Conservation (phyloP, 2,329 filamentous ascomycete genomes). For the Fonsecaea monophora region DNA sequence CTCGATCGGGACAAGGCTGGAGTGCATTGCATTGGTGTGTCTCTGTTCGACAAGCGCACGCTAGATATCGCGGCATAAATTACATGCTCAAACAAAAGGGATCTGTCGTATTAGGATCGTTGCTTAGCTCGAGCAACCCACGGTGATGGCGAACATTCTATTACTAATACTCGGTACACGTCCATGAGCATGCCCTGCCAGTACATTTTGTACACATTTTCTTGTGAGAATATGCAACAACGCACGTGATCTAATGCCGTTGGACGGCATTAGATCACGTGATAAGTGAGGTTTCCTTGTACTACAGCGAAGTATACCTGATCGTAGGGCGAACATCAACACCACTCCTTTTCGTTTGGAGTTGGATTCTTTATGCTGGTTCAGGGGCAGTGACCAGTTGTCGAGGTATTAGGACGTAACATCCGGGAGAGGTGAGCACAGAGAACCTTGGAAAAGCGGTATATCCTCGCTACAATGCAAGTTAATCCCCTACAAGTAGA, state of each 20-base stretch:
- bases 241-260: no score
- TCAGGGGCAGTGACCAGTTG: not conserved
- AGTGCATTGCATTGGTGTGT: conserved; percentile 22
- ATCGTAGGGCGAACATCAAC: not conserved
- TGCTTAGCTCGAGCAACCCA: not conserved
- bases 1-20: conserved; percentile 8
- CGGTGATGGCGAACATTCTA: not conserved
- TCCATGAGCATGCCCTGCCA: not conserved
- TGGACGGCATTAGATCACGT: no score
- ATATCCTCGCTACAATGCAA: not conserved
- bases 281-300: not conserved
- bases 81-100: conserved; percentile 2
- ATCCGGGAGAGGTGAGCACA: not conserved
- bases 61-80: not conserved
- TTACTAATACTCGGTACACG: not conserved
- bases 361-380: not conserved
- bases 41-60: not conserved
- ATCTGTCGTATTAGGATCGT: conserved; percentile 9
- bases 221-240: no score
- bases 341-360: not conserved
- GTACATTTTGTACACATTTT: no score
- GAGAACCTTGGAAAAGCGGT: not conserved
- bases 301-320: not conserved
- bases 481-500: not conserved
- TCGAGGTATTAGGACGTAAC: not conserved